Conservation (phyloP, 2,329 filamentous ascomycete species). For the Alternaria gansuensis region DNA sequence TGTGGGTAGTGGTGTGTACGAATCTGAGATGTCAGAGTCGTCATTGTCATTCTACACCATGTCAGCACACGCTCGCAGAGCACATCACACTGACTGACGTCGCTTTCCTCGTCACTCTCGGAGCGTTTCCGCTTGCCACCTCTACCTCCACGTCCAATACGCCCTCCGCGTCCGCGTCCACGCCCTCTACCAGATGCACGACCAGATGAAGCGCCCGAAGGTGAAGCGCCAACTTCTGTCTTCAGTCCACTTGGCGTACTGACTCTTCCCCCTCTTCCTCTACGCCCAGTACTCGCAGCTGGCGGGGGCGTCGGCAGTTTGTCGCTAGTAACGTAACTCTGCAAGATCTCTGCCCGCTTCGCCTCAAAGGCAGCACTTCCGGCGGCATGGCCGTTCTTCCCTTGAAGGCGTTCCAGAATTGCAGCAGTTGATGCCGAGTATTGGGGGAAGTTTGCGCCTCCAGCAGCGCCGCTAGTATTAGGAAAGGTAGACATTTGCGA, state of each 20-base stretch:
- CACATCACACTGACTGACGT: slow-evolving; percentile 40
- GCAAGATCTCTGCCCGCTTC: slow-evolving; percentile 57
- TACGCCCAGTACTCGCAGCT: slow-evolving; percentile 39
- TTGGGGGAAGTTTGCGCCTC: slow-evolving; percentile 38
- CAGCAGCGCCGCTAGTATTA: slow-evolving; percentile 23
- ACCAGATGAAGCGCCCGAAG: slow-evolving; percentile 33
- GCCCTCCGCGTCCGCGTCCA: slow-evolving; percentile 45
- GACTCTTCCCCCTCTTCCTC: slow-evolving; percentile 48
- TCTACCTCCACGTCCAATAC: slow-evolving; percentile 48
- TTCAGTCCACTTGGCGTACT: slow-evolving; percentile 47
- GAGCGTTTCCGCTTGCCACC: slow-evolving; percentile 53
- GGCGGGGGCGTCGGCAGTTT: slow-evolving; percentile 53
- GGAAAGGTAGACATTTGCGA: slow-evolving; percentile 41
- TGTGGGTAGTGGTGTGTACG: slow-evolving; percentile 66
- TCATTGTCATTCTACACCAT: slow-evolving; percentile 37
- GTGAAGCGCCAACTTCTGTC: slow-evolving; percentile 40
- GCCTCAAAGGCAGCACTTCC: slow-evolving; percentile 57
- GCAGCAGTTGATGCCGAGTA: slow-evolving; percentile 55
- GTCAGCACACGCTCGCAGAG: slow-evolving; percentile 27
- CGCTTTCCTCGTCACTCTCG: slow-evolving; percentile 49
- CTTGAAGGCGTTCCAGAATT: slow-evolving; percentile 53
- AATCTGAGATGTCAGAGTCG: slow-evolving; percentile 54
- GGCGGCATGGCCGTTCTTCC: slow-evolving; percentile 46
- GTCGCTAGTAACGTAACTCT: slow-evolving; percentile 57
- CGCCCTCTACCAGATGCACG: slow-evolving; percentile 52